phyloP scores from a whole-genome alignment of 371 early-diverging fungal species.

The Mucor sp. region DNA sequence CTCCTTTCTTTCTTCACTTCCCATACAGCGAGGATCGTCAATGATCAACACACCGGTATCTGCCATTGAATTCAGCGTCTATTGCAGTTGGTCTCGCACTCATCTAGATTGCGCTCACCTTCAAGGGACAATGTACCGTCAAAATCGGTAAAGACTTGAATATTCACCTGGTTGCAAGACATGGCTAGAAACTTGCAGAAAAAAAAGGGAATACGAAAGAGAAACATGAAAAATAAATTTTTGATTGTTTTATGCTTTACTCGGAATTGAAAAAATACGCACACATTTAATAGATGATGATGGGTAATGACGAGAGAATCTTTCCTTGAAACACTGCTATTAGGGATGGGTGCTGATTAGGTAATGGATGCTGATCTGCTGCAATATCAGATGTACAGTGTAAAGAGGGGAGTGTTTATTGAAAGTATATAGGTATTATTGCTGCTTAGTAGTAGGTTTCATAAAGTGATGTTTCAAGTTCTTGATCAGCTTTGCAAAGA shows the following conservation, averaged over 20 bases:
- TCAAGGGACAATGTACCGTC: conserved; percentile 48
- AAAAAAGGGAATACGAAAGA: neutral
- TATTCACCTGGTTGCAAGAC: conserved; percentile 18
- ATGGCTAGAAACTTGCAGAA: neutral
- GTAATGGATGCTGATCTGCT: neutral
- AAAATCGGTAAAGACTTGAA: conserved; percentile 49
- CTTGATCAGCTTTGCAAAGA: conserved; percentile 7
- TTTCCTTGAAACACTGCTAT: neutral
- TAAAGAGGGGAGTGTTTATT: too few relatives aligned
- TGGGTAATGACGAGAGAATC: neutral
- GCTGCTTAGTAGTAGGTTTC: neutral
- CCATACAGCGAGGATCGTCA: conserved; percentile 45
- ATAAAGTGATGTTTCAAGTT: conserved; percentile 13
- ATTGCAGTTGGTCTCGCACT: too few relatives aligned
- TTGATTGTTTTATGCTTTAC: neutral
- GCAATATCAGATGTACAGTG: too few relatives aligned
- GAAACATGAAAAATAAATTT: neutral
- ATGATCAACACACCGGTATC: conserved; percentile 47
- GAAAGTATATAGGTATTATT: neutral
- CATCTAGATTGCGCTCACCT: conserved; percentile 16
- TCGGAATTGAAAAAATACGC: neutral
- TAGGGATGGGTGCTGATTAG: neutral
- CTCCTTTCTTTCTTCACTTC: conserved; percentile 38
- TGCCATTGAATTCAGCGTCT: conserved; percentile 5
- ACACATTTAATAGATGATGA: neutral